Conservation (phyloP, 176 grass and related monocot genomes). For the Oryza coarctata region DNA sequence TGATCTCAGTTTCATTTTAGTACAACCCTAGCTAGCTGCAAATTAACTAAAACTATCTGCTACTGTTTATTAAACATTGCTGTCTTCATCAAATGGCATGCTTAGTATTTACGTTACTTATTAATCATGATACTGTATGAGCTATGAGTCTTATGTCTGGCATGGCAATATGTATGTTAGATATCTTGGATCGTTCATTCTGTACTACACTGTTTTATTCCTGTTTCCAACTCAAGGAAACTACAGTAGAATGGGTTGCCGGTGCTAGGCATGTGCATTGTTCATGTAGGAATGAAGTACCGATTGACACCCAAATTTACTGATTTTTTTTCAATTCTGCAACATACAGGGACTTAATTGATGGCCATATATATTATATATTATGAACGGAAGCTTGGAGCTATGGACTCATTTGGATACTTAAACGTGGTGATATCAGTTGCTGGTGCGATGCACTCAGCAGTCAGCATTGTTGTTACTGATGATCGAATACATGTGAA, state of each 20-base stretch:
- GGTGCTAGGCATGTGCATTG: not conserved
- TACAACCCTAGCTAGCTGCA: not conserved
- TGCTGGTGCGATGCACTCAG: not conserved
- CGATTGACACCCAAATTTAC: not conserved
- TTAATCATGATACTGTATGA: not conserved
- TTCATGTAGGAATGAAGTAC: not conserved
- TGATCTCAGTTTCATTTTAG: slow-evolving; percentile 4
- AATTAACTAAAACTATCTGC: not conserved
- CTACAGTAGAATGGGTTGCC: not conserved
- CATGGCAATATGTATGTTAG: not conserved
- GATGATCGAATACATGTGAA: too few species aligned
- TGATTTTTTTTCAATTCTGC: not conserved
- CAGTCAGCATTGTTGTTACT: not conserved
- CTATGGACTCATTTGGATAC: not conserved
- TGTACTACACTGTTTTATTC: not conserved
- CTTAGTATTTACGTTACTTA: not conserved
- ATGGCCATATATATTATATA: too few species aligned
- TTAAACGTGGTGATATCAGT: not conserved
- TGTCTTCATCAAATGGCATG: not conserved
- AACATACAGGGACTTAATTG: not conserved
- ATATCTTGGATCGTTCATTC: not conserved
- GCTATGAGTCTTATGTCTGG: not conserved
- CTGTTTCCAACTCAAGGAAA: not conserved
- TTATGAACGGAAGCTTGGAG: not conserved
- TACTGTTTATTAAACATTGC: not conserved